Conservation (phyloP, 2,329 filamentous ascomycete species). For the Malbranchea cinnamomea region DNA sequence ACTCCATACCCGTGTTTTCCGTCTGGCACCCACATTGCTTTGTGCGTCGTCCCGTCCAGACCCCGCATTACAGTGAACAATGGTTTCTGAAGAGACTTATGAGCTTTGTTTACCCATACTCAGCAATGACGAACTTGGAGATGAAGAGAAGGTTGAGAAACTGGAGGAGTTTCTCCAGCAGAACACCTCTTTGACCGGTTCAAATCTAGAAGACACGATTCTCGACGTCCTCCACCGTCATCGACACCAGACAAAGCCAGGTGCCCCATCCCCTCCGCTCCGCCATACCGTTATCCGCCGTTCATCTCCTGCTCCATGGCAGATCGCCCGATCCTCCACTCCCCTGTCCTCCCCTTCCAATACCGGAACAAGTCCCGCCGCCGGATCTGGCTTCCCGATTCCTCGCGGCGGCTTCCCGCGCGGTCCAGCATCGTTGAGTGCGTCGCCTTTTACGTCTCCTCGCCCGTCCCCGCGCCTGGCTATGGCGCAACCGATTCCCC, state of each 20-base stretch:
- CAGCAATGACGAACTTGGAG: conserved; percentile 65
- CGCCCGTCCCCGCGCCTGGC: conserved; percentile 83
- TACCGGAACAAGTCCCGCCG: conserved; percentile 60
- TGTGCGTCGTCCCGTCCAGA: no score
- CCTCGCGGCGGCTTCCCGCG: conserved; percentile 63
- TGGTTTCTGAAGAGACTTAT: conserved; percentile 89
- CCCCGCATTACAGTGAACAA: no score
- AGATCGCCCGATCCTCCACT: conserved; percentile 57
- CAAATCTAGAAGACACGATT: conserved; percentile 74
- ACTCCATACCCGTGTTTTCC: no score
- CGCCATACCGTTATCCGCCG: conserved; percentile 81
- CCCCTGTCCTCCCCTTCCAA: conserved; percentile 72
- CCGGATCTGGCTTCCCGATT: conserved; percentile 60
- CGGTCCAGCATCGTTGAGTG: conserved; percentile 58
- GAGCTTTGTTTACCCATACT: conserved; percentile 82
- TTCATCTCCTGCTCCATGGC: conserved; percentile 88
- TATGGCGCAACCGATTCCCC: conserved; percentile 83
- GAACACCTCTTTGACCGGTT: conserved; percentile 59
- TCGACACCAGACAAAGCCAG: conserved; percentile 28
- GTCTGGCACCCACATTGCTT: no score
- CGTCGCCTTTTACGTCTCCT: conserved; percentile 86
- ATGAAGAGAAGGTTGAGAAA: conserved; percentile 90
- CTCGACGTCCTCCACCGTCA: conserved; percentile 71
- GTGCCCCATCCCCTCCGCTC: conserved; percentile 69
- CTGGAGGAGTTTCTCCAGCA: conserved; percentile 73